Conservation (phyloP, 2,329 filamentous ascomycete species). For the Aspergillus cejpii region DNA sequence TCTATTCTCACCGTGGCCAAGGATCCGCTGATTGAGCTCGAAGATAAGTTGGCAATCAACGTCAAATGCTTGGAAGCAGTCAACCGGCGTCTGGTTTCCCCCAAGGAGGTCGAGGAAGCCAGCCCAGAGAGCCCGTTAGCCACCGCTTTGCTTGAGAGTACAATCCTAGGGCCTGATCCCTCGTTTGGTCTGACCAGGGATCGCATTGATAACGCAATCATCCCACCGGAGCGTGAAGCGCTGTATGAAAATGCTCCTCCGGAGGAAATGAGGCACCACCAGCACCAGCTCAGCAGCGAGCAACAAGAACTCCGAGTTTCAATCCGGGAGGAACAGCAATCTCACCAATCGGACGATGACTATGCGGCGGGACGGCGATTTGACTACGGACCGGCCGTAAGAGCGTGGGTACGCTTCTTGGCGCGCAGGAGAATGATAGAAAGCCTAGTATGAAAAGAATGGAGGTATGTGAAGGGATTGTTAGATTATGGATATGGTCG, state of each 20-base stretch:
- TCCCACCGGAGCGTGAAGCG: slow-evolving; percentile 21
- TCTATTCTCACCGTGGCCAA: slow-evolving; percentile 68
- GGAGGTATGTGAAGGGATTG: too few species aligned
- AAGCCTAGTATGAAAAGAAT: slow-evolving; percentile 19
- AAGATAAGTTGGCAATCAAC: slow-evolving; percentile 40
- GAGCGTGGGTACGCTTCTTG: slow-evolving; percentile 62
- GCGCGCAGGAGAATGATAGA: slow-evolving; percentile 58
- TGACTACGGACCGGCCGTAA: slow-evolving; percentile 64
- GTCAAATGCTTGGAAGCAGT: slow-evolving; percentile 41
- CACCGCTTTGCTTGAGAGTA: slow-evolving; percentile 15
- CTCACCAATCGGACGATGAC: slow-evolving; percentile 35
- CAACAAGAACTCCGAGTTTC: slow-evolving; percentile 32
- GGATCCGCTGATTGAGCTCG: slow-evolving; percentile 52
- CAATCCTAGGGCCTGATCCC: slow-evolving; percentile 30
- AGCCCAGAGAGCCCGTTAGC: slow-evolving; percentile 2
- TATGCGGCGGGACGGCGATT: slow-evolving; percentile 41
- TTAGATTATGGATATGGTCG: neutral
- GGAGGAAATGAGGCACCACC: slow-evolving; percentile 28
- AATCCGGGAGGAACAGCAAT: slow-evolving; percentile 38
- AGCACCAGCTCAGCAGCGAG: slow-evolving; percentile 22
- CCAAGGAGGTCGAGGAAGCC: neutral
- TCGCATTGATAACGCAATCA: slow-evolving; percentile 28
- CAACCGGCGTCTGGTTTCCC: slow-evolving; percentile 24
- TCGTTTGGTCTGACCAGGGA: slow-evolving; percentile 33
- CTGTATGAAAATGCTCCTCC: slow-evolving; percentile 21